Conservation (phyloP, 257 asterid species). For the Plantago major region DNA sequence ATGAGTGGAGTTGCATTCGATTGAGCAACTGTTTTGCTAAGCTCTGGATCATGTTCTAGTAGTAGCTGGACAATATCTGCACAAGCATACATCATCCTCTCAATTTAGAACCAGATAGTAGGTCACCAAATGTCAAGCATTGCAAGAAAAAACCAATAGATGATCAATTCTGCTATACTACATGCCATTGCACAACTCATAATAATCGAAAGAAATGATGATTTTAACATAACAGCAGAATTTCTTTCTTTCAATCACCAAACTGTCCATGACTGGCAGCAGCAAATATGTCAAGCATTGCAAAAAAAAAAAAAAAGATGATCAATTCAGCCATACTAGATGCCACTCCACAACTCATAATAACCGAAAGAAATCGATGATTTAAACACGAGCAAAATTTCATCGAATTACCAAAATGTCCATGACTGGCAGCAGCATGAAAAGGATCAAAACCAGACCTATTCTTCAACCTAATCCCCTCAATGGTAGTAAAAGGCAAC, state of each 20-base stretch:
- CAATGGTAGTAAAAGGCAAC: conserved; percentile 38
- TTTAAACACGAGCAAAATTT: too few species aligned
- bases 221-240: not conserved
- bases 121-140: too few species aligned
- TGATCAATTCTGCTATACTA: not conserved
- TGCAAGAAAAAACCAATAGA: not conserved
- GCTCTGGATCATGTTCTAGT: conserved; percentile 40
- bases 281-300: too few species aligned
- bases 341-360: not conserved
- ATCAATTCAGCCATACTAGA: not conserved
- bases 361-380: not conserved
- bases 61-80: conserved; percentile 47
- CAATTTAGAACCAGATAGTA: too few species aligned
- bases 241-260: too few species aligned
- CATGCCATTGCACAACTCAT: not conserved
- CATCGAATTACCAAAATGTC: conserved; percentile 34
- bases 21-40: conserved; percentile 49
- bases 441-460: conserved; percentile 44
- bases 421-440: conserved; percentile 49
- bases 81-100: not conserved
- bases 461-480: conserved; percentile 37
- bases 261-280: too few species aligned
- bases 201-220: not conserved
- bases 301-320: not conserved
- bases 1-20: conserved; percentile 56